These are phyloP conservation scores for Bryoerythrophyllum caledonicum DNA, from an alignment of 225 moss, liverwort and hornwort species.

Conservation along the genomic window DNA sequence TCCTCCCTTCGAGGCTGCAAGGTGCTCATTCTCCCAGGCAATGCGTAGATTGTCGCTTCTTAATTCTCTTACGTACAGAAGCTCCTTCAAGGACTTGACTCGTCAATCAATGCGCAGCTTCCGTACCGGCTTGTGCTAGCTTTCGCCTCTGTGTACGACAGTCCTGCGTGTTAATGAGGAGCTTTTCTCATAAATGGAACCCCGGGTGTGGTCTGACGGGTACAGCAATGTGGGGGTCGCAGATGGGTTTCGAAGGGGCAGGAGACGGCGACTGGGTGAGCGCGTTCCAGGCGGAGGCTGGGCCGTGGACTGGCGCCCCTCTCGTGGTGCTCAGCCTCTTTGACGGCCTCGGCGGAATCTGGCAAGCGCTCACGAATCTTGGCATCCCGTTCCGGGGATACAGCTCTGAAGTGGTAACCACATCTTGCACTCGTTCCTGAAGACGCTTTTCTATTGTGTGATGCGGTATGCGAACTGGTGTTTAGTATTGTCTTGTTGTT, in stretches of 20 bases:
- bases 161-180: neutral
- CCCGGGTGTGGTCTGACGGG: neutral
- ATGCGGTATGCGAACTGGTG: neutral
- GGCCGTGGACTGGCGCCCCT: conserved; percentile 45
- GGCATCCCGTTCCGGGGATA: conserved; percentile 63
- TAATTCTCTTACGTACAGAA: neutral
- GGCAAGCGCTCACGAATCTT: conserved; percentile 57
- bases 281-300: conserved; percentile 46
- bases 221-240: neutral
- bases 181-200: neutral
- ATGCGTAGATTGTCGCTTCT: neutral
- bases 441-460: neutral
- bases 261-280: conserved; percentile 59
- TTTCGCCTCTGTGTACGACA: neutral
- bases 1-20: conserved; percentile 10
- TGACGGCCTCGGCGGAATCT: conserved; percentile 65
- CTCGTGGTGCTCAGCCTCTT: conserved; percentile 70
- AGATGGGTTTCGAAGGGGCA: conserved; percentile 33
- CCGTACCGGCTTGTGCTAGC: conserved; percentile 9
- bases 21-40: conserved; percentile 17
- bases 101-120: neutral
- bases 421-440: neutral
- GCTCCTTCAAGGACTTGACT: neutral
- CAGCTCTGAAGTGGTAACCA: conserved; percentile 68
- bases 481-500: conserved; percentile 6